Base-by-base conservation (phyloP, 345 rosid genomes). In the Ceriops tagal region DNA sequence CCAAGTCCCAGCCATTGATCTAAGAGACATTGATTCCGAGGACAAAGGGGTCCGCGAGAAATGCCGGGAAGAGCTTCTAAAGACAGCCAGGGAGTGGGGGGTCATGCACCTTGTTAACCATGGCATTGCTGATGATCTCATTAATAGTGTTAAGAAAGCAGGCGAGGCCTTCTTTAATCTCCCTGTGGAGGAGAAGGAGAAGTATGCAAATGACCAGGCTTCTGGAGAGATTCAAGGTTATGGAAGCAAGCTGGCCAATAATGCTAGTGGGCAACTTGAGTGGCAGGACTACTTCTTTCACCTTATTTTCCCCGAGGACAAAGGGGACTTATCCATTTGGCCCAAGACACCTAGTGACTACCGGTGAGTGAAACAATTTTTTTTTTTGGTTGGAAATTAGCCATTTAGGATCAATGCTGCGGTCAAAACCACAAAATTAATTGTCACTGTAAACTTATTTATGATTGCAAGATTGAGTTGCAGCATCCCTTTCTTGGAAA, bases 281-380 rank as follows among this genome's bases (percentile, higher is more conserved):
- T 95, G 99, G 99, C 90, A 86, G 77, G 99, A 95, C 75, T 95
- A 95, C 74, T 92, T 86, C 83, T 95, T 95, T 68, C 99, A 90
- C 58, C 92, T 90, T 64, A 74, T 77, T 39, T 95, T 49, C 71
- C 99, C 98, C 2, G 90, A 90, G 80, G 96, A 83, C 30, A 88
- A 95, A 70, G 78, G 90, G 10, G 96, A 92, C 69, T 16, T 87
- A 58, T 86, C 97, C 6, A 82, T 92, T 78, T 92, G 97, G 99
- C 99, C 99, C 0, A 85, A 80, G 67, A 84, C 80, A 53, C 98
- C 98, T 2, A 39, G 2, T 52, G 93, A 92, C n/a, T 95, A 92
- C 79, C 81, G 62, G 97, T 95, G 70, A 88, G 95, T 34, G 19
- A 53, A 56, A 27, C 30, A 0, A 0, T 26, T 8, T n/a, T 2